phyloP scores from a whole-genome alignment of 257 asterid species.

The Rauvolfia tetraphylla region DNA sequence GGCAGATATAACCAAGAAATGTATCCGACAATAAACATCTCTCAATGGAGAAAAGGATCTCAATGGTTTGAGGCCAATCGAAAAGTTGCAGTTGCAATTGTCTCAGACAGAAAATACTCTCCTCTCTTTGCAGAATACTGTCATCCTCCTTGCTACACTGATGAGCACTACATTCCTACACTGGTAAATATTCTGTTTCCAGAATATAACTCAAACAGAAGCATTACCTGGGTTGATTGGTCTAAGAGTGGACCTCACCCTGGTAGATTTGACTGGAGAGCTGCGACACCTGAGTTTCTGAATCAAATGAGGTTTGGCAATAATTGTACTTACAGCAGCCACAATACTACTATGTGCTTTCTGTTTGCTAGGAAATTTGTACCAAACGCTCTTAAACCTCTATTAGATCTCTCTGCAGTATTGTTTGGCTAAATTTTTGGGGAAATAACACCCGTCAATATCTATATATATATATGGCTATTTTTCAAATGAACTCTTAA shows the following conservation, averaged over 20 bases:
- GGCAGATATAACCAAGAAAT: conserved; percentile 20
- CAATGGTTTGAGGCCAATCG: conserved; percentile 25
- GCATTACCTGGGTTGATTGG: conserved; percentile 27
- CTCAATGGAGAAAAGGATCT: conserved; percentile 25
- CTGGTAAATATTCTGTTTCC: conserved; percentile 13
- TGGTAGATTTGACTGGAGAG: conserved; percentile 20
- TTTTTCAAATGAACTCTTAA: background rate
- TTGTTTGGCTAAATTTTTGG: background rate
- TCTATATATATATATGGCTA: too few relatives aligned
- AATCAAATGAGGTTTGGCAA: conserved; percentile 19
- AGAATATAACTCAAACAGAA: conserved; percentile 18
- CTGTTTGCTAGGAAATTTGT: conserved; percentile 26
- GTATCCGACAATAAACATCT: conserved; percentile 11
- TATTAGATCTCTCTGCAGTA: conserved; percentile 7
- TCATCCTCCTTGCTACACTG: conserved; percentile 19
- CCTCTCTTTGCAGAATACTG: conserved; percentile 14
- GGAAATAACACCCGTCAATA: background rate
- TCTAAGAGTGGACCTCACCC: conserved; percentile 23
- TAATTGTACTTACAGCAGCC: conserved; percentile 19
- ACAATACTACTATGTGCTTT: conserved; percentile 6
- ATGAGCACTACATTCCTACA: conserved; percentile 26
- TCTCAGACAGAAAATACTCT: conserved; percentile 17
- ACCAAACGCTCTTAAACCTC: conserved; percentile 18
- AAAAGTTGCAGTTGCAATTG: conserved; percentile 10
- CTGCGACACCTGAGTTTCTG: conserved; percentile 12